Base-by-base conservation (phyloP, 192 early-diverging fungal species). In the Chytriomyces sp. region DNA sequence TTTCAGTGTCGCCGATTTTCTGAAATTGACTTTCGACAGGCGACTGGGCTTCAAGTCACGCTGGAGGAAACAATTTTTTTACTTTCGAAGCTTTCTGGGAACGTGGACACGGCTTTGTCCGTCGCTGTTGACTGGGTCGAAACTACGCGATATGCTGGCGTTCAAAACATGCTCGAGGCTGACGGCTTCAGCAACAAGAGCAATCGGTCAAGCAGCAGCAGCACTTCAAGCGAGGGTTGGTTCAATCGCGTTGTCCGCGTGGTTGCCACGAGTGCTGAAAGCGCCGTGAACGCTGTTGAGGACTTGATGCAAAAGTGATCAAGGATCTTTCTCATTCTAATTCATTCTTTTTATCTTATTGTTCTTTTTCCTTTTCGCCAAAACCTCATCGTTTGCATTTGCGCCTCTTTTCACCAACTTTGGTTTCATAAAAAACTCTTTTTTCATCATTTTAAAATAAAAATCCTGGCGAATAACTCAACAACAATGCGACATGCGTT, bases 191-290 rank as follows among this genome's bases (percentile, higher is more conserved):
- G 13, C 16, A 57, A 57, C 13, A 35, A 35, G 35, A 35, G 35
- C 35, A 35, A 35, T 35, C 35, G 35, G 2, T 35, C 35, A 35
- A 35, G 35, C 35, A 35, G 35, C 35, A 35, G 35, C 35, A 35
- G 35, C 35, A 35, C 35, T 35, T n/a, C 53, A 13, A 57, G 20
- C 16, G 73, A 75, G 46, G 64, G 64, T 10, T 75, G 73, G 73
- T 75, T 75, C 28, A 65, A 46, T 24, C 13, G 64, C 53, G 73
- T 66, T n/a, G 61, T 75, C 9, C 61, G 73, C 28, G 73, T 65
- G 61, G 73, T 75, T 53, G 50, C 73, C 11, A 48, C 20, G 24
- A 64, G 73, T 8, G 64, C 73, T 26, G 73, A 75, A 53, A 75
- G 11, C 8, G 73, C 64, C 10, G 73, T 65, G 3, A 10, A 75